phyloP scores from a whole-genome alignment of 257 asterid species.

The Fraxinus cuspidata region DNA sequence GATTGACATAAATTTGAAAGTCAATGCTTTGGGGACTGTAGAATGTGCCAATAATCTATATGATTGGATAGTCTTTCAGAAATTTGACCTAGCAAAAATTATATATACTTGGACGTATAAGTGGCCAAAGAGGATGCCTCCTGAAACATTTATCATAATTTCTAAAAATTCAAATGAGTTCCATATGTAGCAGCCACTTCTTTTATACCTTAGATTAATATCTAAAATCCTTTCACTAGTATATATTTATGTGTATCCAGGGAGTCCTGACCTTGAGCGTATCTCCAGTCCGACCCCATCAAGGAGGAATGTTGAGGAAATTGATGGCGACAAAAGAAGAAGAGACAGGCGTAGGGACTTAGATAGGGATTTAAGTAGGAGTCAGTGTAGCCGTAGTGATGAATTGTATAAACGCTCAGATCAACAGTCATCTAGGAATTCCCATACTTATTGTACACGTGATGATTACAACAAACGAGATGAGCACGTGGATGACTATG shows the following conservation, averaged over 20 bases:
- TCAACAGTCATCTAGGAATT: constrained; percentile 59
- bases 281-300: constrained; percentile 56
- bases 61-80: neutral
- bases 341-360: constrained; percentile 51
- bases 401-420: constrained; percentile 62
- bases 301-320: constrained; percentile 46
- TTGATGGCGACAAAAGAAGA: constrained; percentile 43
- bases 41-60: neutral
- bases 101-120: neutral
- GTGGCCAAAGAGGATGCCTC: neutral
- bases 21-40: neutral
- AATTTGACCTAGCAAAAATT: neutral
- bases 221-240: constrained; percentile 33
- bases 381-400: constrained; percentile 47
- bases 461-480: constrained; percentile 62
- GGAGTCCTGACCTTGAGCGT: constrained; percentile 54
- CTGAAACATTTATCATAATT: constrained; percentile 2
- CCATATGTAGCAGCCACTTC: constrained; percentile 3
- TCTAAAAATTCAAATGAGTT: constrained; percentile 9
- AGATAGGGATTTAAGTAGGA: constrained; percentile 44
- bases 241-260: constrained; percentile 54
- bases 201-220: constrained; percentile 19
- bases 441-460: constrained; percentile 33
- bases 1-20: neutral
- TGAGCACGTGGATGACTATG: constrained; percentile 62